phyloP scores from a whole-genome alignment of 768 basidiomycete species.

The Dacryopinax primogenitus region DNA sequence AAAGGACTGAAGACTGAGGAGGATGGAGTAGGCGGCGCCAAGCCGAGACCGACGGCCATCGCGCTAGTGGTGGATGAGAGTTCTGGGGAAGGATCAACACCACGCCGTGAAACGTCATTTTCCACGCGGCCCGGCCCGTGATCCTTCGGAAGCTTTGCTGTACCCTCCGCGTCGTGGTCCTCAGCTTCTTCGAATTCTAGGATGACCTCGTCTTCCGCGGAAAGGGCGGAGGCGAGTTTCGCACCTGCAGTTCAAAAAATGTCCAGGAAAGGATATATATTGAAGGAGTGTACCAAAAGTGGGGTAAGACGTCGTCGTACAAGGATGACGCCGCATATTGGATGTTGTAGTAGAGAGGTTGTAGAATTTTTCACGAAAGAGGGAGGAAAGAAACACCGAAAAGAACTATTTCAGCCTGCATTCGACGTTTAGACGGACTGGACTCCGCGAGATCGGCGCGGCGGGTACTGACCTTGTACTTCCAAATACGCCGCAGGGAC shows the following conservation, averaged over 20 bases:
- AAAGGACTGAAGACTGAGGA: not conserved
- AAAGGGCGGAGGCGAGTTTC: not conserved
- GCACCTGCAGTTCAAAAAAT: not conserved
- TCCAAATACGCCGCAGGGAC: slow-evolving; percentile 90
- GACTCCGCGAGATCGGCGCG: slow-evolving; percentile 35
- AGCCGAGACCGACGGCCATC: not conserved
- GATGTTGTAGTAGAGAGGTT: slow-evolving; percentile 12
- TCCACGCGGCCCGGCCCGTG: slow-evolving; percentile 4
- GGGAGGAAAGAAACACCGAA: slow-evolving; percentile 25
- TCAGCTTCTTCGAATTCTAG: slow-evolving; percentile 9
- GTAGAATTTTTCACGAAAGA: slow-evolving; percentile 29
- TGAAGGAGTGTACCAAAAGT: slow-evolving; percentile 3
- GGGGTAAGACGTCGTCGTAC: not conserved
- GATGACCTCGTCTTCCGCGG: slow-evolving; percentile 25
- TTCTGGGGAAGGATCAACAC: slow-evolving; percentile 15
- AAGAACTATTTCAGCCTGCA: slow-evolving; percentile 66
- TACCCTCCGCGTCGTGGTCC: slow-evolving; percentile 5
- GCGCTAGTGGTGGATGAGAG: not conserved
- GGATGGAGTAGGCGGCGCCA: slow-evolving; percentile 5
- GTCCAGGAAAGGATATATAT: not conserved
- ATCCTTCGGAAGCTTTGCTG: slow-evolving; percentile 9
- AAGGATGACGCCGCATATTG: slow-evolving; percentile 8
- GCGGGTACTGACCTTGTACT: slow-evolving; percentile 69
- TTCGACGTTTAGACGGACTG: slow-evolving; percentile 35
- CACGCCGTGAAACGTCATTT: not conserved